These are phyloP conservation scores for Rheum nobile DNA, from an alignment of 148 eudicot genomes.

Conservation along the genomic window DNA sequence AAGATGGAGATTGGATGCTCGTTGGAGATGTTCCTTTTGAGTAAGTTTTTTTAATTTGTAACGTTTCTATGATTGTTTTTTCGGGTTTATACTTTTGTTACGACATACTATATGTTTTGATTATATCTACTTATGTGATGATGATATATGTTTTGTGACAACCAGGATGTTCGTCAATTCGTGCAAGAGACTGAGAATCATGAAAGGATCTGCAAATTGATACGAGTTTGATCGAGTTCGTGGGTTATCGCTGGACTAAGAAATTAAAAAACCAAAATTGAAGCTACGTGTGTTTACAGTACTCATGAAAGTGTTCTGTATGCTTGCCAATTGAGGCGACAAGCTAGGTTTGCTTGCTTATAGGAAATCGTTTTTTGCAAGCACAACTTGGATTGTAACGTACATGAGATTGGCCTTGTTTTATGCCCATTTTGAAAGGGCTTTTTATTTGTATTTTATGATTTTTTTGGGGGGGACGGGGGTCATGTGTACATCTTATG, in stretches of 20 bases:
- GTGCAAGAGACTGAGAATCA: constrained; percentile 50
- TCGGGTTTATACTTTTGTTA: neutral
- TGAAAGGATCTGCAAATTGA: constrained; percentile 32
- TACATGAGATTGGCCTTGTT: neutral
- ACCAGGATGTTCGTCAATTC: constrained; percentile 48
- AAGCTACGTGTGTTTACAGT: neutral
- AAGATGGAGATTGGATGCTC: constrained; percentile 62
- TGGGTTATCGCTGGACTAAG: too few species aligned
- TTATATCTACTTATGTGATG: neutral
- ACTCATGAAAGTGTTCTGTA: neutral
- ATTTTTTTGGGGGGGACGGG: too few species aligned
- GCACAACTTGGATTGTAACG: neutral
- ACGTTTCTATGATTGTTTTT: neutral
- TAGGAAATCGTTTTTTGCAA: neutral
- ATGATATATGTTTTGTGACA: neutral
- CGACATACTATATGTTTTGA: neutral
- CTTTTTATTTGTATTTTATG: neutral
- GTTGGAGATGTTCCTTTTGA: constrained; percentile 59
- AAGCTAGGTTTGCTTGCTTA: neutral
- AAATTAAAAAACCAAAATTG: neutral
- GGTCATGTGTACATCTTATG: neutral
- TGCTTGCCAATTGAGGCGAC: neutral
- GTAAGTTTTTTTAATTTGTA: constrained; percentile 30
- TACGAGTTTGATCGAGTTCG: too few species aligned
- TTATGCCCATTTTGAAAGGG: neutral